Conservation (phyloP, 2,329 filamentous ascomycete genomes). For the Hypocreales sp. region DNA sequence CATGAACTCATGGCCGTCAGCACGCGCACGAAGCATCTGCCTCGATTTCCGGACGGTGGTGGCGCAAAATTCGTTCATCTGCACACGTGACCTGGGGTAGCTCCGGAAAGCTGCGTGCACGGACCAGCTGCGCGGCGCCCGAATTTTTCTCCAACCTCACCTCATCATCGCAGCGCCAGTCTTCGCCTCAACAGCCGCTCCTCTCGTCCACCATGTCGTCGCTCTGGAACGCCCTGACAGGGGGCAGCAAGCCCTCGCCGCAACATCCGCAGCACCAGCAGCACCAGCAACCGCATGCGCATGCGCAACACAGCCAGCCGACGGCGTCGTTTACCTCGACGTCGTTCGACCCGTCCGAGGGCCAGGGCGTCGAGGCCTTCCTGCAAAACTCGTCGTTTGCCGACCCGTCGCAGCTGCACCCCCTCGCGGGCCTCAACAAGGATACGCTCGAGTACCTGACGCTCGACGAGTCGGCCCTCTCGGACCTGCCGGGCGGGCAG, state of each 20-base stretch:
- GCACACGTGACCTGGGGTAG: slow-evolving; percentile 3
- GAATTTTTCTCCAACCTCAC: slow-evolving; percentile 11
- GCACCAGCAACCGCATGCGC: too few species aligned
- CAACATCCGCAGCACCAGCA: slow-evolving; percentile 22
- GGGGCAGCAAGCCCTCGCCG: slow-evolving; percentile 33
- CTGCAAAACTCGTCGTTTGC: slow-evolving; percentile 61
- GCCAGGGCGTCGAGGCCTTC: slow-evolving; percentile 76
- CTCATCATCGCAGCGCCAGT: neutral
- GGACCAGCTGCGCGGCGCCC: slow-evolving; percentile 11
- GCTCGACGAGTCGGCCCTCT: slow-evolving; percentile 81
- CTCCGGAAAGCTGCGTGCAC: slow-evolving; percentile 5
- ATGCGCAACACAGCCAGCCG: slow-evolving; percentile 22
- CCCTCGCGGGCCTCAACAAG: slow-evolving; percentile 82
- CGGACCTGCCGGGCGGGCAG: slow-evolving; percentile 70
- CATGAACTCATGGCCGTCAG: too few species aligned
- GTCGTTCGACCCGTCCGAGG: slow-evolving; percentile 55
- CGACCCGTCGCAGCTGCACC: slow-evolving; percentile 81
- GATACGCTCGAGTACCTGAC: slow-evolving; percentile 89
- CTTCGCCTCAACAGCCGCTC: neutral
- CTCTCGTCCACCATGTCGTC: slow-evolving; percentile 30
- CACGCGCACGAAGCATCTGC: too few species aligned
- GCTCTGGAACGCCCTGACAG: slow-evolving; percentile 47
- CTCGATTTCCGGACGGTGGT: too few species aligned
- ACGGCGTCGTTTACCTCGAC: slow-evolving; percentile 21
- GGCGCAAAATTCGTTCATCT: neutral